Conservation (phyloP, 2,329 filamentous ascomycete genomes). For the Thielaviopsis populi region DNA sequence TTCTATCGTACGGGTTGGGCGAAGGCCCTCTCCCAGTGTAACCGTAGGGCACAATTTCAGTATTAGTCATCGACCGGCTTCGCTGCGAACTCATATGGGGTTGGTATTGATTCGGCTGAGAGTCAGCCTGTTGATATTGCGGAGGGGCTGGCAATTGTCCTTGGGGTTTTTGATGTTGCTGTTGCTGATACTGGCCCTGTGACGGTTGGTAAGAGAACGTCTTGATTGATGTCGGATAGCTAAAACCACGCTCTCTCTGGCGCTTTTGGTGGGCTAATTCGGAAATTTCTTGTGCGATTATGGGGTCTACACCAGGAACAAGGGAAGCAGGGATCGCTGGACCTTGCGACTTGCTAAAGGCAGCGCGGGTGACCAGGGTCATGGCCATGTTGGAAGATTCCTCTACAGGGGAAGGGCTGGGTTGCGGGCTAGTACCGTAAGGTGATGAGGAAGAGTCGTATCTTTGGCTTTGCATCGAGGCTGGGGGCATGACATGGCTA, state of each 20-base stretch:
- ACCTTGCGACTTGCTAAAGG: neutral
- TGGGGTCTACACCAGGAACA: constrained; percentile 45
- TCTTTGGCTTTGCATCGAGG: neutral
- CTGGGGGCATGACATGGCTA: neutral
- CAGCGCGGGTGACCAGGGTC: constrained; percentile 12
- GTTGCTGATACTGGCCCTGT: constrained; percentile 18
- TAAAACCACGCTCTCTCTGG: constrained; percentile 30
- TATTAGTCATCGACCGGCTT: constrained; percentile 15
- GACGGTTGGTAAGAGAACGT: constrained; percentile 23
- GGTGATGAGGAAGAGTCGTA: neutral
- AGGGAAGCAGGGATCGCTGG: constrained; percentile 41
- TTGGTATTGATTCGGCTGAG: neutral
- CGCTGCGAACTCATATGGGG: neutral
- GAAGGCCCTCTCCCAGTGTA: constrained; percentile 13
- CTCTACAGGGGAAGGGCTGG: constrained; percentile 11
- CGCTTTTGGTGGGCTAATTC: constrained; percentile 43
- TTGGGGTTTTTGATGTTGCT: constrained; percentile 25
- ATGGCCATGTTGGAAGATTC: constrained; percentile 17
- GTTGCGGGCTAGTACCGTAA: neutral
- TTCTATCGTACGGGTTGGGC: constrained; percentile 3
- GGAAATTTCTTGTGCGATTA: constrained; percentile 40
- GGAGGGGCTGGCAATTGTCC: constrained; percentile 17
- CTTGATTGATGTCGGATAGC: constrained; percentile 26
- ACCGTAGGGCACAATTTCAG: constrained; percentile 15
- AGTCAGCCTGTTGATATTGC: neutral